phyloP scores from a whole-genome alignment of 352 stramenopile species.

The Globisporangium barbulae region DNA sequence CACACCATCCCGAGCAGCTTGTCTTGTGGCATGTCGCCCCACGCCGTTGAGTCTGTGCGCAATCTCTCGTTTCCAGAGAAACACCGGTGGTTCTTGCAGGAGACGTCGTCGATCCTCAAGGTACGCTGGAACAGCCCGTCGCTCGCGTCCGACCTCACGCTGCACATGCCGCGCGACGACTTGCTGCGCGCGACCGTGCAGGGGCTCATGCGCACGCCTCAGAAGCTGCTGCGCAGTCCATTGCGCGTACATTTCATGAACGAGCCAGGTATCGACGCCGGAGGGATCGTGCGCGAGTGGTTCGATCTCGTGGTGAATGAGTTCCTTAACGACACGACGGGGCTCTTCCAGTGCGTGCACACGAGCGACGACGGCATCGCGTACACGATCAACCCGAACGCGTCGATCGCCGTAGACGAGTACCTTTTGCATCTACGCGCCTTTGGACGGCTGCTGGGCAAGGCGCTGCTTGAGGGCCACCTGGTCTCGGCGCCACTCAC shows the following conservation, averaged over 20 bases:
- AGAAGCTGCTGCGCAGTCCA: slow-evolving; percentile 33
- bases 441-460: slow-evolving; percentile 60
- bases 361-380: slow-evolving; percentile 33
- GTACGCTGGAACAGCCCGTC: slow-evolving; percentile 32
- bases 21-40: slow-evolving; percentile 24
- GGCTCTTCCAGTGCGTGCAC: slow-evolving; percentile 43
- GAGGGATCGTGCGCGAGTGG: slow-evolving; percentile 80
- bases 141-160: slow-evolving; percentile 19
- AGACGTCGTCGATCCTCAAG: slow-evolving; percentile 39
- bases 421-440: slow-evolving; percentile 58
- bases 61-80: slow-evolving; percentile 45
- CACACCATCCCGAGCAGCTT: slow-evolving; percentile 15
- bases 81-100: slow-evolving; percentile 56
- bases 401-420: slow-evolving; percentile 28
- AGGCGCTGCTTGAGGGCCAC: slow-evolving; percentile 67
- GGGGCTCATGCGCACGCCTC: slow-evolving; percentile 27
- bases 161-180: slow-evolving; percentile 36
- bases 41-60: slow-evolving; percentile 33
- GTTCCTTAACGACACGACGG: slow-evolving; percentile 41
- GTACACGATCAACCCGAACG: slow-evolving; percentile 49
- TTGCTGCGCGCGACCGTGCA: slow-evolving; percentile 33
- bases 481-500: slow-evolving; percentile 45
- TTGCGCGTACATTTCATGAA: slow-evolving; percentile 66
- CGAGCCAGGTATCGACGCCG: slow-evolving; percentile 75
- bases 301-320: slow-evolving; percentile 51